Evolutionary conservation across 106 monocot species (phyloP).

Genomic region (Vanilla planifolia): DNA sequence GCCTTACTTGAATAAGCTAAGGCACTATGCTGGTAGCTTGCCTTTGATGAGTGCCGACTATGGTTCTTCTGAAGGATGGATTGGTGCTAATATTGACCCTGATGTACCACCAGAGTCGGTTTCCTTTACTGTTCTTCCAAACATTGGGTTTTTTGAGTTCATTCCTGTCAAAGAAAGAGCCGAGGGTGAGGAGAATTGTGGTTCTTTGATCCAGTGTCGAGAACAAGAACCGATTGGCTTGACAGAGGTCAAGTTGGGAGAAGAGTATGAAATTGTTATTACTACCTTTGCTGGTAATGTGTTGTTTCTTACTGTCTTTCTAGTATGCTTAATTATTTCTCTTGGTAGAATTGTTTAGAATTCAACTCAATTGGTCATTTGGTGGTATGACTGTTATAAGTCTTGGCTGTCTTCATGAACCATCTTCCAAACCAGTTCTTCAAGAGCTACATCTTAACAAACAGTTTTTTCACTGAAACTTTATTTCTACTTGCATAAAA

Average conservation of each 20-base stretch:
- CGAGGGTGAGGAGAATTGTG: slow-evolving; percentile 8
- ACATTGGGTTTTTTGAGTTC: slow-evolving; percentile 91
- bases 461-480: too few relatives aligned
- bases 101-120: slow-evolving; percentile 49
- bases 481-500: too few relatives aligned
- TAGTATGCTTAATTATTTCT: not conserved
- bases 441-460: too few relatives aligned
- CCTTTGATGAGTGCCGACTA: slow-evolving; percentile 86
- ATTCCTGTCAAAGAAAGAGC: slow-evolving; percentile 44
- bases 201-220: slow-evolving; percentile 6
- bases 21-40: slow-evolving; percentile 78
- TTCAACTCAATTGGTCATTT: too few relatives aligned
- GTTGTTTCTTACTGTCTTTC: not conserved
- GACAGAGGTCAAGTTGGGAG: slow-evolving; percentile 41
- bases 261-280: slow-evolving; percentile 47
- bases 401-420: too few relatives aligned
- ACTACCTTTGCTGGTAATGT: slow-evolving; percentile 10
- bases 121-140: slow-evolving; percentile 72
- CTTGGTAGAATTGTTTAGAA: not conserved
- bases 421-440: too few relatives aligned
- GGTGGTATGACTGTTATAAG: too few relatives aligned
- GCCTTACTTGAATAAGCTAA: slow-evolving; percentile 72
- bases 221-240: slow-evolving; percentile 49
- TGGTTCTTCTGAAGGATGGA: slow-evolving; percentile 89
- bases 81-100: slow-evolving; percentile 69